Conservation (phyloP, 371 early-diverging fungal species). For the Circinella umbellata region DNA sequence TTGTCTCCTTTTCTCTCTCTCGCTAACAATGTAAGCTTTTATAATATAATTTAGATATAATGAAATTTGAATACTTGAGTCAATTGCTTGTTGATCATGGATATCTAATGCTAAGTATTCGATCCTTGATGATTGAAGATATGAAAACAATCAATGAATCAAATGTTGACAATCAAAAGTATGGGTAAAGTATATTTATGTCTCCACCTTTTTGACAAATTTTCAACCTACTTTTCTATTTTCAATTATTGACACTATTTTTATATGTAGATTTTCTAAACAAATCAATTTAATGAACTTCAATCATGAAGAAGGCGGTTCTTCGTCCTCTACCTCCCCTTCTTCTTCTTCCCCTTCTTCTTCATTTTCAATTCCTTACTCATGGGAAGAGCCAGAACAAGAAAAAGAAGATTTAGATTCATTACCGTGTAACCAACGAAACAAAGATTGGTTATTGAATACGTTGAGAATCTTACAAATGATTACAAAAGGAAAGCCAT, state of each 20-base stretch:
- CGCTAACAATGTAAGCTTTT: too few relatives aligned
- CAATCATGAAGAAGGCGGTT: background rate
- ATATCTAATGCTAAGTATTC: conserved; percentile 61
- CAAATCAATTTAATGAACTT: background rate
- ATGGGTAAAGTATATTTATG: conserved; percentile 11
- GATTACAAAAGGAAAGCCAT: conserved; percentile 76
- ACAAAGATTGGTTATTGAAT: conserved; percentile 74
- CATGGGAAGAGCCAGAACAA: background rate
- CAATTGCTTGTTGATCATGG: conserved; percentile 83
- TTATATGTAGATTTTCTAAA: conserved; percentile 5
- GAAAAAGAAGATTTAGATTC: background rate
- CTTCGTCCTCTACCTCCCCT: background rate
- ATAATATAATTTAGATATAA: conserved; percentile 50
- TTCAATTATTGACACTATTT: background rate
- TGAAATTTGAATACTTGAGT: conserved; percentile 79
- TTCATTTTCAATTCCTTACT: conserved; percentile 6
- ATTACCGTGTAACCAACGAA: conserved; percentile 40
- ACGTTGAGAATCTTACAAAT: conserved; percentile 81
- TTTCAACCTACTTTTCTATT: too few relatives aligned
- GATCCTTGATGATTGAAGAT: conserved; percentile 9
- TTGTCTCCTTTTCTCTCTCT: too few relatives aligned
- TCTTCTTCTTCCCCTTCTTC: conserved; percentile 1
- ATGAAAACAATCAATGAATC: background rate
- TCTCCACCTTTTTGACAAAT: too few relatives aligned
- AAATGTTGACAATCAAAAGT: background rate